phyloP scores from a whole-genome alignment of 495 filamentous ascomycete genomes.

The Collariella sp. region DNA sequence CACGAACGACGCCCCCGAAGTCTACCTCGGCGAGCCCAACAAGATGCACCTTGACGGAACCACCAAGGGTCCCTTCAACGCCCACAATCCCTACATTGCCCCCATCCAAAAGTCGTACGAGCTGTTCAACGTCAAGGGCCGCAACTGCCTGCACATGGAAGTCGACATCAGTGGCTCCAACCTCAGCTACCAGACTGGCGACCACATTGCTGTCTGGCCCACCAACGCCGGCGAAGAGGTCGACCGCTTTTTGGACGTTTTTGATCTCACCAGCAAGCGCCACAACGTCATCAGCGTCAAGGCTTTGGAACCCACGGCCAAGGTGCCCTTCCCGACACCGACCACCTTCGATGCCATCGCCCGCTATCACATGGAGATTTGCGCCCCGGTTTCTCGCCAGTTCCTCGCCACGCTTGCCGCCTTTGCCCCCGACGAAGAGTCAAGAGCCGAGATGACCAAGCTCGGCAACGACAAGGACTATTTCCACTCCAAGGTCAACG shows the following conservation, averaged over 20 bases:
- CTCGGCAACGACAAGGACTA: constrained; percentile 92
- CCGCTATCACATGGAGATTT: constrained; percentile 96
- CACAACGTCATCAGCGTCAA: constrained; percentile 84
- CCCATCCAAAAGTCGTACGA: constrained; percentile 86
- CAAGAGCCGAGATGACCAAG: constrained; percentile 78
- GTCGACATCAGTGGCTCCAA: constrained; percentile 82
- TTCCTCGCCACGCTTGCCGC: constrained; percentile 79
- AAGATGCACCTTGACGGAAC: constrained; percentile 84
- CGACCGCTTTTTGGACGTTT: constrained; percentile 74
- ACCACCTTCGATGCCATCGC: constrained; percentile 92
- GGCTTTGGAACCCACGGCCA: constrained; percentile 87
- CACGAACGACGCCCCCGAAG: constrained; percentile 66
- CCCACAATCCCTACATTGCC: constrained; percentile 94
- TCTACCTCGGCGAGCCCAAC: constrained; percentile 95
- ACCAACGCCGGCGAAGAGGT: constrained; percentile 92
- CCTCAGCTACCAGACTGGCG: constrained; percentile 87
- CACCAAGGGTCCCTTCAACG: constrained; percentile 85
- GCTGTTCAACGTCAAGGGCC: constrained; percentile 81
- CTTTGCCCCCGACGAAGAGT: constrained; percentile 78
- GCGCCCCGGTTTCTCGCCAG: constrained; percentile 91
- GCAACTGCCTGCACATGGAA: constrained; percentile 97
- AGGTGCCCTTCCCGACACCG: constrained; percentile 94
- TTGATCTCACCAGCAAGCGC: constrained; percentile 67
- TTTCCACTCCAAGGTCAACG: constrained; percentile 80
- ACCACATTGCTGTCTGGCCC: constrained; percentile 96